phyloP scores from a whole-genome alignment of 2,329 filamentous ascomycete species.

The Sporothrix phasma region DNA sequence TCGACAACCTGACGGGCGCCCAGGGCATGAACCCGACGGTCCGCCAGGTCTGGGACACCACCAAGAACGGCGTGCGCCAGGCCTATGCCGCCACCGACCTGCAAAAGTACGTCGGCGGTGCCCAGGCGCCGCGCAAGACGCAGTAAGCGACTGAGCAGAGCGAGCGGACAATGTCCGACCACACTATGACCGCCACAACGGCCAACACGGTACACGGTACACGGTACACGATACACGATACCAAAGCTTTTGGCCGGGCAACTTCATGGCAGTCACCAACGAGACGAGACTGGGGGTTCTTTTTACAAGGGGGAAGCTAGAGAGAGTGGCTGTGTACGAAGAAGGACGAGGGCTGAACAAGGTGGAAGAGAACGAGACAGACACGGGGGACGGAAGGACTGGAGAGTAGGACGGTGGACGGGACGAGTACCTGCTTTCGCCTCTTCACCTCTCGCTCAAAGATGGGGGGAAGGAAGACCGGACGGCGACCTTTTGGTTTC shows the following conservation, averaged over 20 bases:
- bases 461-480: background rate
- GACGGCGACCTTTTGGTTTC: background rate
- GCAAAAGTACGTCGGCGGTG: conserved; percentile 58
- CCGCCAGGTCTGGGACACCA: conserved; percentile 66
- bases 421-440: background rate
- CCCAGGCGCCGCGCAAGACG: conserved; percentile 49
- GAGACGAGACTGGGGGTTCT: too few relatives aligned
- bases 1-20: conserved; percentile 74
- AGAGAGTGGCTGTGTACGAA: background rate
- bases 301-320: too few relatives aligned
- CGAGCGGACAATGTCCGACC: background rate
- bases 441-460: background rate
- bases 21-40: conserved; percentile 77
- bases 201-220: too few relatives aligned
- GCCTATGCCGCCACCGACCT: conserved; percentile 73
- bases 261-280: too few relatives aligned
- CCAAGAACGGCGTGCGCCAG: conserved; percentile 65
- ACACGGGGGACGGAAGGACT: background rate
- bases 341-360: background rate
- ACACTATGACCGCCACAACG: too few relatives aligned
- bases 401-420: background rate
- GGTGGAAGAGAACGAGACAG: background rate
- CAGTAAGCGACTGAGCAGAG: conserved; percentile 8
- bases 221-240: too few relatives aligned
- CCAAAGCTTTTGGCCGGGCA: too few relatives aligned